A percentile compares a stretch with the other conserved stretches of the same genome.
Evolutionary conservation across 2,329 filamentous ascomycete genomes (phyloP).

Genomic region (Fusarium cyanostomum): DNA sequence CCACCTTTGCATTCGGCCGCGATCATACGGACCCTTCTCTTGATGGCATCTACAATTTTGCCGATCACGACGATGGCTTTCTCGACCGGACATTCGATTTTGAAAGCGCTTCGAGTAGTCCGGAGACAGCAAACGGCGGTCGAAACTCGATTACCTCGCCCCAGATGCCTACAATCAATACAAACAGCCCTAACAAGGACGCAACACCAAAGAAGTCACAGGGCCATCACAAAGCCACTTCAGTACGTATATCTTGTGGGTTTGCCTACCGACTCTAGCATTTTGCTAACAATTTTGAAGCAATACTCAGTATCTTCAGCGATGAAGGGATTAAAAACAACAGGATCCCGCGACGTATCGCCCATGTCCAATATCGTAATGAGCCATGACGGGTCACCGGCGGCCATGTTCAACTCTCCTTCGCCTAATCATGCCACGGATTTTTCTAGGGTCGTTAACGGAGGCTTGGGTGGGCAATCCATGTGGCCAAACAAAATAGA

Average conservation of each 20-base stretch:
- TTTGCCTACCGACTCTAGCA: neutral
- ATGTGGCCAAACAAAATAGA: conserved; percentile 51
- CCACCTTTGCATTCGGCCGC: conserved; percentile 49
- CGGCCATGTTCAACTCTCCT: conserved; percentile 58
- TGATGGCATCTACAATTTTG: conserved; percentile 46
- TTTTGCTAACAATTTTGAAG: conserved; percentile 48
- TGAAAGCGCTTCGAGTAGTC: conserved; percentile 66
- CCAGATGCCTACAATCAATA: conserved; percentile 54
- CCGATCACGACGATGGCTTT: conserved; percentile 53
- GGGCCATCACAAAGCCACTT: conserved; percentile 45
- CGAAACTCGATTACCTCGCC: conserved; percentile 53
- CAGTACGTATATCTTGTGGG: conserved; percentile 49
- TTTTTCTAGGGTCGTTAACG: conserved; percentile 48
- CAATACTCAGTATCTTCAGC: conserved; percentile 62
- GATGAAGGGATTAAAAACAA: conserved; percentile 59
- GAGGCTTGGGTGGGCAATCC: conserved; percentile 35
- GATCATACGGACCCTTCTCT: conserved; percentile 39
- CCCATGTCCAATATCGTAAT: conserved; percentile 62
- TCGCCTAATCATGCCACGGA: conserved; percentile 55
- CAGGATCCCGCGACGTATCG: conserved; percentile 63
- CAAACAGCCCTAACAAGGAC: conserved; percentile 45
- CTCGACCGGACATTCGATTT: conserved; percentile 66
- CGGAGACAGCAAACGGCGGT: conserved; percentile 49
- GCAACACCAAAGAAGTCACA: conserved; percentile 39
- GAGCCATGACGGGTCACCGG: conserved; percentile 64